A percentile compares a stretch with the other conserved stretches of the same genome.
Evolutionary conservation across 495 filamentous ascomycete species (phyloP).

Genomic region (Xylaria scruposa): DNA sequence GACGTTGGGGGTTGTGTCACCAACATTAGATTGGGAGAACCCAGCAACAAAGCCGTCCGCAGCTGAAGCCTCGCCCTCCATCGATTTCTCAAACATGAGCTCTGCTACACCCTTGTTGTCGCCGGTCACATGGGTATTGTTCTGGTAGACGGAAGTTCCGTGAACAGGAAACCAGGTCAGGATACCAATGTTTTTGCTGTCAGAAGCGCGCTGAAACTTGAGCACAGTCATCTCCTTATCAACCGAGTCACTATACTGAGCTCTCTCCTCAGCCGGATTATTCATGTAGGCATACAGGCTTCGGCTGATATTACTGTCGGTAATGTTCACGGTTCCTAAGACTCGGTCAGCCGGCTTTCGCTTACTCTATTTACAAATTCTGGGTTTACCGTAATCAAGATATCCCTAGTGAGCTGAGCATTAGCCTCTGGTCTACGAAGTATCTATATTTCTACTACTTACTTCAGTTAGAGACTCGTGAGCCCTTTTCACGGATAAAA

Average conservation of each 20-base stretch:
- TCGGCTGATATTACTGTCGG: slow-evolving; percentile 83
- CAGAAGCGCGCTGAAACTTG: slow-evolving; percentile 69
- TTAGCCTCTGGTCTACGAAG: slow-evolving; percentile 19
- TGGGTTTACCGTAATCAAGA: slow-evolving; percentile 49
- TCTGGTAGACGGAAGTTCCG: slow-evolving; percentile 87
- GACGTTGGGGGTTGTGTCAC: slow-evolving; percentile 89
- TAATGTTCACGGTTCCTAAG: slow-evolving; percentile 45
- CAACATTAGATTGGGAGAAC: slow-evolving; percentile 93
- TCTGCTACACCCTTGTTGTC: slow-evolving; percentile 97
- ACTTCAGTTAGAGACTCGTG: slow-evolving; percentile 79
- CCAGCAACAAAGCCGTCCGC: slow-evolving; percentile 79
- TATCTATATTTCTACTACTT: slow-evolving; percentile 10
- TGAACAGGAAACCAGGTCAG: slow-evolving; percentile 94
- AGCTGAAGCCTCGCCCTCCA: slow-evolving; percentile 52
- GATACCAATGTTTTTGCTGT: slow-evolving; percentile 73
- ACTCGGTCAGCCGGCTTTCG: slow-evolving; percentile 12
- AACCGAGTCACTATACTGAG: slow-evolving; percentile 67
- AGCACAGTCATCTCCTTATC: slow-evolving; percentile 89
- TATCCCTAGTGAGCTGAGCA: slow-evolving; percentile 42
- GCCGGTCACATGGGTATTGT: slow-evolving; percentile 91
- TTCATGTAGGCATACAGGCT: slow-evolving; percentile 88
- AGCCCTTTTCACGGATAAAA: slow-evolving; percentile 83
- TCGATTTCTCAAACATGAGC: slow-evolving; percentile 79
- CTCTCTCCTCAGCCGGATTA: slow-evolving; percentile 82
- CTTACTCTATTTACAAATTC: background rate